Conservation (phyloP, 148 eudicot species). For the Euryodendron excelsum region DNA sequence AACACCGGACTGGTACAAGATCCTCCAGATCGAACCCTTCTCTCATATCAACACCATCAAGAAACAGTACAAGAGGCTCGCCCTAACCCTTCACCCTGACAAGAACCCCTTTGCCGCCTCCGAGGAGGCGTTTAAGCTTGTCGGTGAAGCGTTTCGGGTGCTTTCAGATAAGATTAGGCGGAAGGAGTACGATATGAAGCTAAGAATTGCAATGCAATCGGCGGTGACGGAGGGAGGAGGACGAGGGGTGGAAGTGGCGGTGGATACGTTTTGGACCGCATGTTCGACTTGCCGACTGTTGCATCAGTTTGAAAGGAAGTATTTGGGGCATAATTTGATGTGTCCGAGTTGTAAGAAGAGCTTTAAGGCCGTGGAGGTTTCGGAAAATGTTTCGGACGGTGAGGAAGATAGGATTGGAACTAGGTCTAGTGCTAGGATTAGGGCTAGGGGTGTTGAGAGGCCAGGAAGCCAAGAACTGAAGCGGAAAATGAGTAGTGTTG, state of each 20-base stretch:
- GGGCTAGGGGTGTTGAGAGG: slow-evolving; percentile 21
- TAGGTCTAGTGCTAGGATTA: slow-evolving; percentile 36
- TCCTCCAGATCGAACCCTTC: slow-evolving; percentile 54
- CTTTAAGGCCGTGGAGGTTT: slow-evolving; percentile 56
- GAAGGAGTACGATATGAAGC: slow-evolving; percentile 51
- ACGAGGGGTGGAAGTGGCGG: slow-evolving; percentile 18
- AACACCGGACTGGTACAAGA: slow-evolving; percentile 42
- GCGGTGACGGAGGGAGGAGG: slow-evolving; percentile 22
- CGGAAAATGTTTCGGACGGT: slow-evolving; percentile 3
- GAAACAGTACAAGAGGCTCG: slow-evolving; percentile 61
- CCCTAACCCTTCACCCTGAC: slow-evolving; percentile 62
- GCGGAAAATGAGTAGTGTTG: slow-evolving; percentile 41
- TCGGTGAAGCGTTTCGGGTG: slow-evolving; percentile 54
- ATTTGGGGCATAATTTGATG: slow-evolving; percentile 61
- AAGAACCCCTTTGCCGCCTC: slow-evolving; percentile 47
- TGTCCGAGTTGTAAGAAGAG: slow-evolving; percentile 62
- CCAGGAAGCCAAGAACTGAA: slow-evolving; percentile 16
- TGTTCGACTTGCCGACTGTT: slow-evolving; percentile 48
- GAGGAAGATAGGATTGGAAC: slow-evolving; percentile 20
- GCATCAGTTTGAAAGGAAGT: slow-evolving; percentile 68
- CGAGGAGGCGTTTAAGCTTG: slow-evolving; percentile 65
- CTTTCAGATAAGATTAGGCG: slow-evolving; percentile 53
- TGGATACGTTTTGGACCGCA: slow-evolving; percentile 47
- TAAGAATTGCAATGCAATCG: slow-evolving; percentile 49
- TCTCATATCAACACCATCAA: slow-evolving; percentile 48